Conservation (phyloP, 345 rosid genomes). For the Syzygium jambos region DNA sequence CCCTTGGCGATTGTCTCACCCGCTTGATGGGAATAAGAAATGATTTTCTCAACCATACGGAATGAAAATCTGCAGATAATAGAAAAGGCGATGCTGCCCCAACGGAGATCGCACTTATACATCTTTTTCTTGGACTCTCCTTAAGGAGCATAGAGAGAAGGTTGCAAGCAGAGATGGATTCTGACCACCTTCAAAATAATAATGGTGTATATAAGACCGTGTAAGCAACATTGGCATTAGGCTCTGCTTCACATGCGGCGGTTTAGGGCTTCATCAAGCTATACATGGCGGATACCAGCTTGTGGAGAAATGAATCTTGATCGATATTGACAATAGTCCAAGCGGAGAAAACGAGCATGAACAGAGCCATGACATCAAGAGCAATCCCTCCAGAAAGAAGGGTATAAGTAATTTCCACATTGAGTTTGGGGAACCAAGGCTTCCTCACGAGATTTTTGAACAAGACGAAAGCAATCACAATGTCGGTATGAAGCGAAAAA, state of each 20-base stretch:
- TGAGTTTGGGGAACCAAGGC: not conserved
- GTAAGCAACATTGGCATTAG: not conserved
- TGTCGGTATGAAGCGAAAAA: not conserved
- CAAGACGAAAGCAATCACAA: not conserved
- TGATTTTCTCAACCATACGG: not conserved
- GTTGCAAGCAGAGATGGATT: not conserved
- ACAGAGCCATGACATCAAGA: not conserved
- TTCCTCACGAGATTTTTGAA: not conserved
- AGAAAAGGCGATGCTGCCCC: not conserved
- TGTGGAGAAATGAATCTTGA: not conserved
- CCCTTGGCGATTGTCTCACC: fast-evolving
- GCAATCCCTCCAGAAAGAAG: not conserved
- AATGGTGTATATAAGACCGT: not conserved
- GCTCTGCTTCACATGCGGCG: fast-evolving
- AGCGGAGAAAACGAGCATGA: not conserved
- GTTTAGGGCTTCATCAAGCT: not conserved
- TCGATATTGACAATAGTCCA: not conserved
- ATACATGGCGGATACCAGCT: not conserved
- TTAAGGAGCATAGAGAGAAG: fast-evolving
- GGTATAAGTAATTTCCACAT: not conserved
- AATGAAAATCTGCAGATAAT: not conserved
- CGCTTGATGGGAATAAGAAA: not conserved
- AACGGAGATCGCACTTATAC: not conserved
- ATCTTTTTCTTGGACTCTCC: not conserved
- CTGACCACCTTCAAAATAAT: not conserved